Percentiles rank a stretch among this genome's conserved stretches.
Evolutionary conservation across 306 rosid genomes (phyloP).

Genomic region (Castanea mollissima): DNA sequence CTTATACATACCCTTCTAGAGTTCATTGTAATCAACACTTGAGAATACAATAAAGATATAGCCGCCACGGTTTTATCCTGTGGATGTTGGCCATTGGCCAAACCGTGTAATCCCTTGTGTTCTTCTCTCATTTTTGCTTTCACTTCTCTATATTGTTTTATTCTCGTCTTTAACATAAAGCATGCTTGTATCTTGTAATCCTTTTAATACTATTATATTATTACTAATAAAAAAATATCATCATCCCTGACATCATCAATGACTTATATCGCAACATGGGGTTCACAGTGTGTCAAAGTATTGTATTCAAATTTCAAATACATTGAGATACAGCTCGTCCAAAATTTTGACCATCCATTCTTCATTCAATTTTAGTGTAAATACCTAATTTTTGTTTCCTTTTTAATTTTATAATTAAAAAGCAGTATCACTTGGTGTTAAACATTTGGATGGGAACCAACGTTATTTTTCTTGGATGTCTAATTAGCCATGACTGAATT

Average conservation of each 20-base stretch:
- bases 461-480: neutral
- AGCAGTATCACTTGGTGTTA: neutral
- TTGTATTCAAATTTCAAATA: conserved; percentile 1
- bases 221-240: too few species aligned
- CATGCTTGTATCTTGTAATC: neutral
- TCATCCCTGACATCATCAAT: neutral
- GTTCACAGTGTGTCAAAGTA: neutral
- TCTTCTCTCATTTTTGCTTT: too few species aligned
- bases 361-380: neutral
- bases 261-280: neutral
- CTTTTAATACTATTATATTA: neutral
- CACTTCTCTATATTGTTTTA: too few species aligned
- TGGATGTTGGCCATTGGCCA: too few species aligned
- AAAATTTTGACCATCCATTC: conserved; percentile 5
- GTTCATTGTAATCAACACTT: too few species aligned
- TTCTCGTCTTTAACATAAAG: neutral
- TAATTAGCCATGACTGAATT: conserved; percentile 2
- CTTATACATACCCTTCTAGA: too few species aligned
- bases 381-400: neutral
- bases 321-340: neutral
- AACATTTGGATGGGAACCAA: neutral
- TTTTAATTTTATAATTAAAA: neutral
- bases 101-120: too few species aligned
- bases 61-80: too few species aligned
- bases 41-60: too few species aligned